Conservation (phyloP, 257 asterid species). For the Solanum okadae region DNA sequence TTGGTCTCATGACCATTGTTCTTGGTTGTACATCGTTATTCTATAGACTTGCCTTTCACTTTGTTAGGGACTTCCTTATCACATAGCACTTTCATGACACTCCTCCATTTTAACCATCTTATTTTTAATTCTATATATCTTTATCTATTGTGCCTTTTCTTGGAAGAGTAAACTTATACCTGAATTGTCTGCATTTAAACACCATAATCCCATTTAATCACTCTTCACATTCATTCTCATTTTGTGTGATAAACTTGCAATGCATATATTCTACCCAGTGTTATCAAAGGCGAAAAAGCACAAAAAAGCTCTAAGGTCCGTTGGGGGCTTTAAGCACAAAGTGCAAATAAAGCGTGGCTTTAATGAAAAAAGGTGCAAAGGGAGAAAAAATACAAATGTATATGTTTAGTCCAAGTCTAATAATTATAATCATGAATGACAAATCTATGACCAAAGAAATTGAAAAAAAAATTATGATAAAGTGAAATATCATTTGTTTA, state of each 20-base stretch:
- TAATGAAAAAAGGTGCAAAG: too few relatives aligned
- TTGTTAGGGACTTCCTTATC: background rate
- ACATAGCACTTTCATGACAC: background rate
- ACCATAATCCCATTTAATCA: background rate
- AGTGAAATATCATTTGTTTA: too few relatives aligned
- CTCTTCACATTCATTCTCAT: background rate
- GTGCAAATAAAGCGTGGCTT: too few relatives aligned
- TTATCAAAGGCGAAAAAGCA: too few relatives aligned
- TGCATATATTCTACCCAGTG: background rate
- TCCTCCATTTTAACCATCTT: background rate
- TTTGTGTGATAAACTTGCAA: background rate
- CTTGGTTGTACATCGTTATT: background rate
- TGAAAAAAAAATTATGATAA: too few relatives aligned
- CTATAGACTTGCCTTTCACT: background rate
- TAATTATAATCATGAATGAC: too few relatives aligned
- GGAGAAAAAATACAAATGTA: too few relatives aligned
- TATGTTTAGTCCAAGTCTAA: too few relatives aligned
- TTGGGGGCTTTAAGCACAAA: too few relatives aligned
- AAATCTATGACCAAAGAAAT: too few relatives aligned
- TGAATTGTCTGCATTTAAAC: background rate
- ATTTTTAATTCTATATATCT: background rate
- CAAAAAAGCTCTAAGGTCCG: too few relatives aligned
- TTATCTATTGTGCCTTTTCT: background rate
- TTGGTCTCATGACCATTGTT: background rate
- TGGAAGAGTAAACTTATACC: background rate